These are phyloP conservation scores for Calonectria pseudoturangicola DNA, from an alignment of 2,329 filamentous ascomycete species.

Conservation along the genomic window DNA sequence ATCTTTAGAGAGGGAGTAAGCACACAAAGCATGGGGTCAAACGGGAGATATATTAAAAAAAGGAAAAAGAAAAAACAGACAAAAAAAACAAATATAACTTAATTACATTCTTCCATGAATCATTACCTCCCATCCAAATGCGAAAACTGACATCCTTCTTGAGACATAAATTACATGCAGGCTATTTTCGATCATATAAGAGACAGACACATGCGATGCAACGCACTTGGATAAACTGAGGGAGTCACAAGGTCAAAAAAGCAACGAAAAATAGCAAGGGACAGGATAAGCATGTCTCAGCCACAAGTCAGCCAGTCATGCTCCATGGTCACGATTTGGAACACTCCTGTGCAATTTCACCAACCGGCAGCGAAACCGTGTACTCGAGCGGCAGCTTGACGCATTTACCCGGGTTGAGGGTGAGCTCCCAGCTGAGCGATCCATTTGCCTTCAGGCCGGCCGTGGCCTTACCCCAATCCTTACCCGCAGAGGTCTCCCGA, in stretches of 20 bases:
- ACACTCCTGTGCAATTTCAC: slow-evolving; percentile 61
- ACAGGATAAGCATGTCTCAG: slow-evolving; percentile 1
- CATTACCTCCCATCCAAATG: not conserved
- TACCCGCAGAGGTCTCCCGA: slow-evolving; percentile 55
- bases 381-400: slow-evolving; percentile 78
- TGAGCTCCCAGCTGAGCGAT: slow-evolving; percentile 75
- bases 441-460: slow-evolving; percentile 74
- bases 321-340: not conserved
- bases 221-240: not conserved
- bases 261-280: not conserved
- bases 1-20: not conserved
- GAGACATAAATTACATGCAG: not conserved
- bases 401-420: slow-evolving; percentile 73
- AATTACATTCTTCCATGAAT: not conserved
- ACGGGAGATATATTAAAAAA: not conserved
- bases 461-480: slow-evolving; percentile 72
- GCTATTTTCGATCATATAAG: not conserved
- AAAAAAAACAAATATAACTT: not conserved
- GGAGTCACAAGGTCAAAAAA: not conserved
- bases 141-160: not conserved
- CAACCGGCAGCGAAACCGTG: slow-evolving; percentile 73
- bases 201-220: not conserved
- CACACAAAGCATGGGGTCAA: slow-evolving; percentile 11
- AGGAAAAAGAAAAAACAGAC: too few species aligned
- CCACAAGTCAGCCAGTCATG: not conserved